A percentile compares a stretch with the other conserved stretches of the same genome.
Conservation (phyloP, 805 yeast species). For the Yamadazyma phyllophila region DNA sequence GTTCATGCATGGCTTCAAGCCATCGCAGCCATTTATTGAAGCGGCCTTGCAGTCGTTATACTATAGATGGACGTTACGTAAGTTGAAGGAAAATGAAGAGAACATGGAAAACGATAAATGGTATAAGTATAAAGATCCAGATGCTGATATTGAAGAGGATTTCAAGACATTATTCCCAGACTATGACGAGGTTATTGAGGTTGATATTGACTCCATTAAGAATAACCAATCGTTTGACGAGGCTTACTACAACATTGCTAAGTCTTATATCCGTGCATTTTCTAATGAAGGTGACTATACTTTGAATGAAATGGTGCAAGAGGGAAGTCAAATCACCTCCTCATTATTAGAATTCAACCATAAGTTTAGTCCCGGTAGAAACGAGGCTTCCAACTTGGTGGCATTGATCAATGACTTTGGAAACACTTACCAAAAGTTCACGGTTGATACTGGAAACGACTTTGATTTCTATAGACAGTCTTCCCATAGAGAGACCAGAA, state of each 20-base stretch:
- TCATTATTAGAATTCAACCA: conserved; percentile 4
- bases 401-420: conserved; percentile 14
- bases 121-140: conserved; percentile 62
- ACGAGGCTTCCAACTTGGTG: conserved; percentile 4
- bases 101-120: conserved; percentile 59
- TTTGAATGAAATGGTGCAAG: conserved; percentile 30
- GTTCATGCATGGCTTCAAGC: conserved; percentile 27
- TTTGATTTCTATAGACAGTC: conserved; percentile 64
- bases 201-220: conserved; percentile 13
- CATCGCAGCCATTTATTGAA: conserved; percentile 13
- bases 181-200: conserved; percentile 59
- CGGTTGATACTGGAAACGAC: conserved; percentile 12
- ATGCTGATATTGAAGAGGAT: conserved; percentile 73
- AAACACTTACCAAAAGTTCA: conserved; percentile 11
- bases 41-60: conserved; percentile 60
- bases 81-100: conserved; percentile 63
- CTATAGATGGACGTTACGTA: conserved; percentile 78
- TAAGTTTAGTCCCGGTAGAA: conserved; percentile 9
- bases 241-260: conserved; percentile 47
- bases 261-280: conserved; percentile 46
- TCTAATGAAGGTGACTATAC: conserved; percentile 15
- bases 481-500: conserved; percentile 56
- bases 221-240: conserved; percentile 39
- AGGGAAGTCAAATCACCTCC: conserved; percentile 33
- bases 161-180: conserved; percentile 84